Base-by-base conservation (phyloP, 2,329 filamentous ascomycete genomes). In the Zymoseptoria passerinii region DNA sequence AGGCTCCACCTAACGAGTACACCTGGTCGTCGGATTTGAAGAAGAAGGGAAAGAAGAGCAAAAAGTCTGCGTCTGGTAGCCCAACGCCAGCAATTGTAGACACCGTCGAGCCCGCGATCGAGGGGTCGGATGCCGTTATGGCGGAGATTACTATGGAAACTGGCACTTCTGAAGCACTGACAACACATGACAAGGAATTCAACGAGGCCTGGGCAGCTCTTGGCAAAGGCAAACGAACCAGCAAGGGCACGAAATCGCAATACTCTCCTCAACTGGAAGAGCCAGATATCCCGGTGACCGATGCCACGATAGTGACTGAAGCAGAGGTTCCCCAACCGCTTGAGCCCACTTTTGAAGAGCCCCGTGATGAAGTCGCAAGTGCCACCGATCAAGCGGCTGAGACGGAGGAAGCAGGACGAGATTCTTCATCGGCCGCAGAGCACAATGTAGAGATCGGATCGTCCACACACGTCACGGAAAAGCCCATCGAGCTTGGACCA, bases 221-320 rank as follows among this genome's bases (percentile, higher is more conserved):
- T 1, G 35, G 44, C 18, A 57, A 20, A 13, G 54, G 40, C 48
- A 71, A 73, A 61, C 73, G 71, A 56, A 57, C 53, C 10, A 71
- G 71, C 54, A 66, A 48, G 40, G 40, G 40, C 5, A 3, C 10
- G 40, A 18, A 48, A 6, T 13, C 10, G 13, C 2, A 48, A 18
- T 4, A 2, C 18, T 48, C 40, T 48, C 40, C 40, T 23, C 23
- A 4, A 23, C 10, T 18, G 18, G 48, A 28, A 18, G 48, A 56
- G 8, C 28, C 20, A 40, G 50, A 56, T 13, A 27, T 50, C 4
- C n/a, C 50, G 3, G 48, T 10, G 23, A 29, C 29, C 16, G 51
- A 60, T n/a, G 48, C 50, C 8, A 53, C 51, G 44, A 56, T 53
- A 18, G 35, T 51, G 40, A 9, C 53, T 51, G 16, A 49, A 56